Percentiles rank a stretch among this genome's conserved stretches.
phyloP scores from a whole-genome alignment of 129 eudicot species.

The Escallonia herrerae region DNA sequence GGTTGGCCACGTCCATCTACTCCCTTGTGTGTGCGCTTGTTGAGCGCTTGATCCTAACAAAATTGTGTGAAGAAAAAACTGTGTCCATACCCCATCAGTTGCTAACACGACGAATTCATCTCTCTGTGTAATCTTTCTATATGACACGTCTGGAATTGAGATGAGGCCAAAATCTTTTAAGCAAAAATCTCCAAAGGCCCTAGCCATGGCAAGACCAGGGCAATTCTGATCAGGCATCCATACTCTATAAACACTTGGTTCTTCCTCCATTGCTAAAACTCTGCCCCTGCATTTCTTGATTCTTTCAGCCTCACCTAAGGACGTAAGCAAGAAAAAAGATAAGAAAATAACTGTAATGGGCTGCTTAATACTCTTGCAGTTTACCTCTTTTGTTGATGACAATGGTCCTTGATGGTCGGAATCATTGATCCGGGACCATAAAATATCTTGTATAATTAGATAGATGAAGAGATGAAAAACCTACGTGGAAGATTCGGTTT shows the following conservation, averaged over 20 bases:
- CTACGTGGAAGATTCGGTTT: conserved; percentile 64
- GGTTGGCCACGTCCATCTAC: too few species aligned
- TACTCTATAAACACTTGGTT: conserved; percentile 50
- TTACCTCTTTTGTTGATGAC: too few species aligned
- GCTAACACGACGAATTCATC: conserved; percentile 81
- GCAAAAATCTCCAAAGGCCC: conserved; percentile 79
- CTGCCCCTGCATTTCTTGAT: conserved; percentile 45
- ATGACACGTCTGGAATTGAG: conserved; percentile 46
- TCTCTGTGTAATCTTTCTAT: conserved; percentile 42
- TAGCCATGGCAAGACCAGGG: conserved; percentile 87
- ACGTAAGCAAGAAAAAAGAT: neutral
- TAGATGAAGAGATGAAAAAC: conserved; percentile 2
- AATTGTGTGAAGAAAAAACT: too few species aligned
- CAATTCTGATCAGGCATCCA: conserved; percentile 83
- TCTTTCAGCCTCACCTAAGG: conserved; percentile 48
- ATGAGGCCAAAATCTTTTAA: conserved; percentile 81
- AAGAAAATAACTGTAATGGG: too few species aligned
- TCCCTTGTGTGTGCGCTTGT: too few species aligned
- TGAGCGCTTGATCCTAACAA: too few species aligned
- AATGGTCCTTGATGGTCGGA: too few species aligned
- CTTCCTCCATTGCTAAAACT: conserved; percentile 63
- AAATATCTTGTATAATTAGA: neutral
- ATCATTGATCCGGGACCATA: too few species aligned
- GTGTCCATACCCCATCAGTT: conserved; percentile 73
- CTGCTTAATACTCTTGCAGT: too few species aligned